These are phyloP conservation scores for Colletotrichum sp. DNA, from an alignment of 2,329 filamentous ascomycete genomes.

Conservation along the genomic window DNA sequence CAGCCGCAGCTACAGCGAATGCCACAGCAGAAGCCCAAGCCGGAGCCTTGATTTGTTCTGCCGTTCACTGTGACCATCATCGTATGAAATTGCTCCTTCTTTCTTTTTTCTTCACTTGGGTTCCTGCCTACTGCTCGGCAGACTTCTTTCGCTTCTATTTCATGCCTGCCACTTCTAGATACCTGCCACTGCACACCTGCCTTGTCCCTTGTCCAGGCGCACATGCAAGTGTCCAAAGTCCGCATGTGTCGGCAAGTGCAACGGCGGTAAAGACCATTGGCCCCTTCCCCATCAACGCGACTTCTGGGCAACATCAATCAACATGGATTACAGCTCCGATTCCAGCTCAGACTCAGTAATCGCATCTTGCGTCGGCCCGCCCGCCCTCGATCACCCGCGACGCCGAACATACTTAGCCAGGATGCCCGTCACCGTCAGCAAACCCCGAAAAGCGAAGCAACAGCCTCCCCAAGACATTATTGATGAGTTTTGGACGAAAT, in stretches of 20 bases:
- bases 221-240: background rate
- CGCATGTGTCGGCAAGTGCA: background rate
- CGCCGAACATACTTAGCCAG: background rate
- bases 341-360: background rate
- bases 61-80: background rate
- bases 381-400: background rate
- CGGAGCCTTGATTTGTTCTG: background rate
- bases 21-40: background rate
- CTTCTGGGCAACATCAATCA: background rate
- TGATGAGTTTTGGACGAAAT: constrained; percentile 76
- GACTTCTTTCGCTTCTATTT: background rate
- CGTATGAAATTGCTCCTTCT: background rate
- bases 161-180: background rate
- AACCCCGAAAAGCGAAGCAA: constrained; percentile 40
- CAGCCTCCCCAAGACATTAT: constrained; percentile 71
- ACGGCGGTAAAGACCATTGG: background rate
- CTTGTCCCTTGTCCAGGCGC: background rate
- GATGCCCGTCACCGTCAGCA: constrained; percentile 10
- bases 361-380: background rate
- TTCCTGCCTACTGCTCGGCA: background rate
- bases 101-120: background rate
- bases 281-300: background rate
- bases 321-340: background rate
- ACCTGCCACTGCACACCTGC: background rate
- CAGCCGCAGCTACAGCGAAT: background rate